Evolutionary conservation across 1,139 yeast species (phyloP), one percentile per base, ranked within the genome.

Genomic region (Yamadazyma spencermartinsiae): DNA sequence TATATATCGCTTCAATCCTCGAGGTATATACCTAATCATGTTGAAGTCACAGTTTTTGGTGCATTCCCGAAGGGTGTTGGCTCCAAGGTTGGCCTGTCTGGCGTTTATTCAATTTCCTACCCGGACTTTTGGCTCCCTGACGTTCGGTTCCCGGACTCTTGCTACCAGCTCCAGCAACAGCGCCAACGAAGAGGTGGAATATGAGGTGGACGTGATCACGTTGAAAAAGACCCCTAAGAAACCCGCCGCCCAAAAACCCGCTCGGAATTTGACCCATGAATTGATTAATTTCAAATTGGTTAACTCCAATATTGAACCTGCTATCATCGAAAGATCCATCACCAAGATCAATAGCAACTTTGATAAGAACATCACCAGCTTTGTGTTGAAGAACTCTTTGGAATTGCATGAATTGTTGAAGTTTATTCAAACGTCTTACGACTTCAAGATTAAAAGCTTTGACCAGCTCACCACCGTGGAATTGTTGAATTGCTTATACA

Each of bases 131-230:
- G n/a, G n/a, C n/a, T n/a, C n/a, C n/a, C n/a, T n/a, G n/a, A n/a
- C n/a, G n/a, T n/a, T 26, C 4, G 16, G 16, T n/a, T 11, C 13
- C 7, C 15, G 31, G 17, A 10, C 8, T 18, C 19, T 34, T 31
- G 43, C 43, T 16, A 42, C 45, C 7, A 29, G 34, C 19, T 32
- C 49, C 8, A 33, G 29, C 16, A 34, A 39, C 2, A 13, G 13
- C 14, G 16, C 16, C 29, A 29, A 26, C 19, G 39, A 36, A 11
- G 49, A 42, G 2, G 53, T 49, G 8, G 68, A 62, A 16, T 66
- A 63, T 41, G 74, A 68, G 31, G 64, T 68, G 40, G 74, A 68
- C 46, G 45, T 52, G 36, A 62, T 68, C 18, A 55, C 73, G 4
- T 45, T 68, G 43, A 59, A 51, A 40, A 65, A 56, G 45, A 61